Base-by-base conservation (phyloP, 495 filamentous ascomycete genomes). In the Penicillium soppii region DNA sequence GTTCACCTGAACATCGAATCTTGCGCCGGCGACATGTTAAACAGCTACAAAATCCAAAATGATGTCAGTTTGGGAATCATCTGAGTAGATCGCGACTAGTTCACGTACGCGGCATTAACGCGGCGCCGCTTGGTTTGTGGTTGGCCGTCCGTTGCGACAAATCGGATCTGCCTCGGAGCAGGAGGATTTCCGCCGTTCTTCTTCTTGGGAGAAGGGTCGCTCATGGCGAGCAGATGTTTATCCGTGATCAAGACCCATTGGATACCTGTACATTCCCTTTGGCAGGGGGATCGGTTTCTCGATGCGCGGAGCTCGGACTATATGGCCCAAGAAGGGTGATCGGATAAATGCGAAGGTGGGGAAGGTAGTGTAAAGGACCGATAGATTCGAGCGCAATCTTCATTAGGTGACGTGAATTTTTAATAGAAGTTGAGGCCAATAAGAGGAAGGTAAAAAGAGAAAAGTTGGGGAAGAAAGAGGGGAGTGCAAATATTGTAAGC, bases 1-100 rank as follows among this genome's bases (percentile, higher is more conserved):
- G 82, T 70, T 89, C 86, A 48, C 88, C 89, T 21, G 86, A 89
- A 65, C 89, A 92, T 67, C 89, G 80, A 48, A 88, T 91, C 71
- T 92, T 92, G 68, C 89, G 81, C 61, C 85, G 89, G 66, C 88
- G 84, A 69, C 88, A 90, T 46, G 87, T 92, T 52, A 84, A 76
- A 70, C 88, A 90, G 56, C 86, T 89, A 56, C 17, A 53, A 15
- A 59, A 43, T 47, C 22, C 46, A 40, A 42, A 9, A 15, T 13
- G 36, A 26, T 26, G 53, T 61, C 48, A 63, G 49, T 40, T 48
- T 55, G 60, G 4, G 16, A 62, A 27, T 53, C 58, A 56, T 58
- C 13, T 41, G 3, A 19, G 19, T 9, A 2, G 15, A 10, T 41
- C 10, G n/a, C n/a, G n/a, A 45, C 15, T 52, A 51, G 38, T 42